phyloP scores from a whole-genome alignment of 2,329 filamentous ascomycete genomes.

The Aspergillus sp. region DNA sequence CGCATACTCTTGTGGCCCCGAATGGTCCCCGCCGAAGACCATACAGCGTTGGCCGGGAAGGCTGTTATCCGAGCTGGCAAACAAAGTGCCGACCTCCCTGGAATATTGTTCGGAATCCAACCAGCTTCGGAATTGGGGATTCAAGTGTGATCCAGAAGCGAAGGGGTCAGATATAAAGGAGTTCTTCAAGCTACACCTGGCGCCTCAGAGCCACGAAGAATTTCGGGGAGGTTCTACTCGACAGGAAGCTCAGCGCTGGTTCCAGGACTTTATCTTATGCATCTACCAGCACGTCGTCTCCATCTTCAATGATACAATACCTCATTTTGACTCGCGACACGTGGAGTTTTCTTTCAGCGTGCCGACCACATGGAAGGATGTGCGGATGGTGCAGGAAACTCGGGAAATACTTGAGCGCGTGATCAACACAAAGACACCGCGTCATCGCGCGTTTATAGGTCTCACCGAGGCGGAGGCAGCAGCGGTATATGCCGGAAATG shows the following conservation, averaged over 20 bases:
- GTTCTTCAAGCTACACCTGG: constrained; percentile 41
- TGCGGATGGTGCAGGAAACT: constrained; percentile 37
- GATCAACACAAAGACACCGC: constrained; percentile 27
- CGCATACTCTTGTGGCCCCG: constrained; percentile 36
- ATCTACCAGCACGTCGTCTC: constrained; percentile 32
- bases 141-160: constrained; percentile 35
- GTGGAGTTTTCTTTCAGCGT: constrained; percentile 46
- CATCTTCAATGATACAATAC: constrained; percentile 25
- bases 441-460: constrained; percentile 45
- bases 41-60: constrained; percentile 38
- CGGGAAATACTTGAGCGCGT: constrained; percentile 28
- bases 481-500: constrained; percentile 48
- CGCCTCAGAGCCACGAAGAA: constrained; percentile 28
- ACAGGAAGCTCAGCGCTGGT: constrained; percentile 27
- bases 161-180: constrained; percentile 26
- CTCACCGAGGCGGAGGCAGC: constrained; percentile 57
- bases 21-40: constrained; percentile 34
- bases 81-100: constrained; percentile 31
- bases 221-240: constrained; percentile 17
- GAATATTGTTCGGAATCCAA: constrained; percentile 21
- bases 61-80: constrained; percentile 22
- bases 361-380: constrained; percentile 43
- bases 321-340: constrained; percentile 23
- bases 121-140: constrained; percentile 33
- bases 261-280: constrained; percentile 34